A percentile compares a stretch with the other conserved stretches of the same genome.
Evolutionary conservation across 2,329 filamentous ascomycete genomes (phyloP).

Genomic region (Calonectria leucothoes): DNA sequence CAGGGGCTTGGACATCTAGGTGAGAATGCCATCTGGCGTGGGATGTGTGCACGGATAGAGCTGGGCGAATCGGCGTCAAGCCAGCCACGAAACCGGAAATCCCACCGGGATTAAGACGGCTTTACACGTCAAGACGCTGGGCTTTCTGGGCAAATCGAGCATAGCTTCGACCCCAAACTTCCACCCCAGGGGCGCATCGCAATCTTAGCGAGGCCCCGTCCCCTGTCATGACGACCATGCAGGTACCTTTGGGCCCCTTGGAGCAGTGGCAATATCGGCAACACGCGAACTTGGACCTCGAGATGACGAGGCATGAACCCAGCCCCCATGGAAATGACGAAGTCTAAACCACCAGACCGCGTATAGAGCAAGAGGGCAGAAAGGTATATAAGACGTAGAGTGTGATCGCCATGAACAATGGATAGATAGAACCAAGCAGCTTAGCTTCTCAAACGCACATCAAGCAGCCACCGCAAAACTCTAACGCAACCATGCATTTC

Average conservation of each 20-base stretch:
- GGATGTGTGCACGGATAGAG: background rate
- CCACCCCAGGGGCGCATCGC: background rate
- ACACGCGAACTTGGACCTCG: background rate
- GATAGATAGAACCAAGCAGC: background rate
- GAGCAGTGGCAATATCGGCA: background rate
- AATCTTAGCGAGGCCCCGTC: background rate
- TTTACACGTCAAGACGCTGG: background rate
- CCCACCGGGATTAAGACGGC: background rate
- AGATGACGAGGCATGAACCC: constrained; percentile 4
- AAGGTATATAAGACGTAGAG: background rate
- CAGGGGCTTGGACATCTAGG: background rate
- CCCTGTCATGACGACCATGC: background rate
- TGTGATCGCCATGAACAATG: background rate
- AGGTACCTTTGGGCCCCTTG: background rate
- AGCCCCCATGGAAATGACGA: background rate
- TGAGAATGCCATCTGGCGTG: background rate
- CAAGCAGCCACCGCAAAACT: background rate
- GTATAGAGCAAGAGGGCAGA: background rate
- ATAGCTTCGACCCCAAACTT: background rate
- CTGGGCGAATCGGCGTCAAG: background rate
- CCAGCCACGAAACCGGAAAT: background rate
- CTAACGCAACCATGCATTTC: constrained; percentile 8
- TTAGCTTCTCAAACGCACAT: background rate
- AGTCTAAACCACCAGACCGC: background rate
- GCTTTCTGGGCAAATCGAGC: background rate